Evolutionary conservation across 2,329 filamentous ascomycete species (phyloP), one percentile per base, ranked within the genome.

Genomic region (Venturia asperata): DNA sequence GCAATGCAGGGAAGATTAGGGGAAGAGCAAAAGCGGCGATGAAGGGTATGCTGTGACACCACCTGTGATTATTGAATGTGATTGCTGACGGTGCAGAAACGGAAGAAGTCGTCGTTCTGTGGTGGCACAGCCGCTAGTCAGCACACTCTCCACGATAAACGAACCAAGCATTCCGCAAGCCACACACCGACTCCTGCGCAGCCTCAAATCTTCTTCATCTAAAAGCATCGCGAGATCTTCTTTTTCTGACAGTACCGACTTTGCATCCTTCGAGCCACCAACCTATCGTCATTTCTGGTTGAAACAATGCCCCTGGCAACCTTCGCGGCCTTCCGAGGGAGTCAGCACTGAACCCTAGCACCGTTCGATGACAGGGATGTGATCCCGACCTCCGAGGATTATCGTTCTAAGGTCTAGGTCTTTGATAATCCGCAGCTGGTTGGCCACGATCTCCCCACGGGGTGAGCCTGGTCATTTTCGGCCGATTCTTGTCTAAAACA

Each of bases 91-190:
- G 30, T 6, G 34, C 24, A 13, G 24, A 27, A 55, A 55, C 49
- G 19, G 24, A 34, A 34, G 24, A 34, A 19, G 30, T 5, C 3
- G 15, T 30, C 3, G 49, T 30, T 19, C 15, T 55, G 7, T 30
- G 24, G 24, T 55, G 49, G 49, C 49, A 30, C 19, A 30, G 49
- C 24, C 24, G 24, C 49, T 55, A 19, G 49, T 55, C 49, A 55
- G 49, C 49, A 55, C 17, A 24, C 24, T 11, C 17, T 10, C 24
- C 19, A 7, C 52, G 30, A 30, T 11, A n/a, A 34, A 58, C 17
- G 30, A 58, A 21, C 52, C 30, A 58, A 58, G 52, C 52, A 24
- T 55, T 34, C 24, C 49, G 49, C 49, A 34, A 47, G 24, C 49
- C 49, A 17, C 21, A 52, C 47, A 27, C 21, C 47, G 21, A 52